Percentiles rank a stretch among this genome's conserved stretches.
These are phyloP conservation scores for Oryza rufipogon DNA, from an alignment of 176 grass and related monocot species.

Conservation along the genomic window DNA sequence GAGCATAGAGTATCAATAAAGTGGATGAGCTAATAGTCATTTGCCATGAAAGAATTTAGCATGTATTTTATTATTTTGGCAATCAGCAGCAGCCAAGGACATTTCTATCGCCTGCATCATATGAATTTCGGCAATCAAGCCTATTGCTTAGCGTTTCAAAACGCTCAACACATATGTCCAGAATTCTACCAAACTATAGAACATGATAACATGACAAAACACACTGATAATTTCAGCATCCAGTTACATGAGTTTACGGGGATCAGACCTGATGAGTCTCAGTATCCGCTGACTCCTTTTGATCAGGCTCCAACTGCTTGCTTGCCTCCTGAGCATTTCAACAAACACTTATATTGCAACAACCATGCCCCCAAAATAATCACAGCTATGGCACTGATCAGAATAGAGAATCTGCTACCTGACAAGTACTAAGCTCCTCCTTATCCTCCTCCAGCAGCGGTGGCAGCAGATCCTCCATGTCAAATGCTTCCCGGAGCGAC, in stretches of 20 bases:
- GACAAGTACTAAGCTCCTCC: constrained; percentile 39
- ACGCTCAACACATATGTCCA: not conserved
- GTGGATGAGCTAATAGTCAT: not conserved
- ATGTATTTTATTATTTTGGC: not conserved
- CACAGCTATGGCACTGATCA: not conserved
- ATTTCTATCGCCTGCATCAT: not conserved
- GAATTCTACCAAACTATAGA: not conserved
- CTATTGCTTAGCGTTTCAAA: not conserved
- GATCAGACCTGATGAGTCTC: constrained; percentile 39
- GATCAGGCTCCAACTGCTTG: constrained; percentile 2
- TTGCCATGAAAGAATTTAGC: not conserved
- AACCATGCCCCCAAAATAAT: constrained; percentile 14
- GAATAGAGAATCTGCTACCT: constrained; percentile 45
- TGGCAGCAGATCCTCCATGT: constrained; percentile 70
- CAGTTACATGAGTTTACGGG: not conserved
- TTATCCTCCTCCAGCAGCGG: constrained; percentile 76
- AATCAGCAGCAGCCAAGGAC: not conserved
- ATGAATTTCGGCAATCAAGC: not conserved
- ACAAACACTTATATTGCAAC: constrained; percentile 29
- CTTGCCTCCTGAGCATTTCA: constrained; percentile 41
- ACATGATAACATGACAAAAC: not conserved
- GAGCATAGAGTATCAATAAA: constrained; percentile 8
- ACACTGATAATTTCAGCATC: not conserved
- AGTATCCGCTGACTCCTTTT: not conserved
- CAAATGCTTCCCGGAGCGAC: constrained; percentile 58